Evolutionary conservation across 495 filamentous ascomycete genomes (phyloP), one percentile per base, ranked within the genome.

Genomic region (Astrothelium subdiscretum): DNA sequence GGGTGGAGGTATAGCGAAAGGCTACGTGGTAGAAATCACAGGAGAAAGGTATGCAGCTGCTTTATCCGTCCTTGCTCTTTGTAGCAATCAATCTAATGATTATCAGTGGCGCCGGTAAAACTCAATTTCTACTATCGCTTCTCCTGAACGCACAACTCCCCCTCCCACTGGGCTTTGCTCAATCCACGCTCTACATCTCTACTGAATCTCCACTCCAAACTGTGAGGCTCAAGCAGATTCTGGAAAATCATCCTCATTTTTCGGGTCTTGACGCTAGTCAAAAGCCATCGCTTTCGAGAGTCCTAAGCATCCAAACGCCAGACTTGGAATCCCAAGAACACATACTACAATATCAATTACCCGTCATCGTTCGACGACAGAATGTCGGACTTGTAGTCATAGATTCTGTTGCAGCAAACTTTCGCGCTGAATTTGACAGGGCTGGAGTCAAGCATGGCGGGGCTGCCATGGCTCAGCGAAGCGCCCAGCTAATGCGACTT

Each of bases 311-410:
- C 70, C 82, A 85, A 60, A 92, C 89, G n/a, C 87, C 87, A 40
- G 92, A 97, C 73, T 83, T 98, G 59, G 95, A 98, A 72, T 84
- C 87, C 3, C 94, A 98, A 75, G 92, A 97, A 62, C 94, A 97
- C 74, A 96, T 97, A 69, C 77, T 97, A 11, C 85, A 81, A 58
- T 97, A 87, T 76, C 94, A 97, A 71, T 83, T 96, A 1, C 92
- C 94, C 22, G 85, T 95, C 11, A 85, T 88, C n/a, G 82, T 97
- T 6, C 68, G 80, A 63, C 81, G 87, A 18, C 84, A 90, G 68
- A 79, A 85, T 63, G 78, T 94, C 60, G 89, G 91, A 2, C 80
- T 97, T 26, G 74, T 97, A 2, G 79, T 97, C 8, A 77, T 98
- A 22, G 94, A 98, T 76, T 91, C 86, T 22, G 84, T 98, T 38